A percentile compares a stretch with the other conserved stretches of the same genome.
Conservation (phyloP, 192 early-diverging fungal genomes). For the Podila clonocystis region DNA sequence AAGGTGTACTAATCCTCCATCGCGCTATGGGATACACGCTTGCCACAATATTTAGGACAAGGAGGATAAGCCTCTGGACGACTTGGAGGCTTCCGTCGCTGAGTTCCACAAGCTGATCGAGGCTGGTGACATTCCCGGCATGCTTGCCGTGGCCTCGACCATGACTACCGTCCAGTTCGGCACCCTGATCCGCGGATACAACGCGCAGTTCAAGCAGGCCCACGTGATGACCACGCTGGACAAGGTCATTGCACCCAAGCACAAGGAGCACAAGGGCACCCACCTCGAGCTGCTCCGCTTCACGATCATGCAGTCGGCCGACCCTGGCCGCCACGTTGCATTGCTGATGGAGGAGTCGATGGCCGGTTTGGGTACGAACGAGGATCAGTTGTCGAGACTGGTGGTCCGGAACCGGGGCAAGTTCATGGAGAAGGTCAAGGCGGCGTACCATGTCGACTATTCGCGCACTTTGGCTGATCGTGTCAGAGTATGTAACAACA, state of each 20-base stretch:
- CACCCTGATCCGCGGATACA: constrained; percentile 20
- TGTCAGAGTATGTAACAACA: constrained; percentile 22
- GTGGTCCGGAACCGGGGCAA: constrained; percentile 42
- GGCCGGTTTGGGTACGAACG: constrained; percentile 40
- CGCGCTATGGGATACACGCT: not conserved
- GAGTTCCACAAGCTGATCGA: constrained; percentile 14
- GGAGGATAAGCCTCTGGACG: constrained; percentile 32
- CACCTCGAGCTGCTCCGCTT: constrained; percentile 29
- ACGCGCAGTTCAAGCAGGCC: constrained; percentile 7
- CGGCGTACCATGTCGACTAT: constrained; percentile 34
- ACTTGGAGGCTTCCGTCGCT: constrained; percentile 11
- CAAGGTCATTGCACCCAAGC: constrained; percentile 18
- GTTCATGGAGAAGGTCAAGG: constrained; percentile 44
- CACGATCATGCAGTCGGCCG: constrained; percentile 37
- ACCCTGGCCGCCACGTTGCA: constrained; percentile 36
- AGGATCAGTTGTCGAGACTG: constrained; percentile 47
- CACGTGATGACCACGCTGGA: constrained; percentile 33
- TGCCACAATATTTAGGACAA: constrained; percentile 13
- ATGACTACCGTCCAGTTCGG: constrained; percentile 23
- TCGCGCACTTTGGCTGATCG: constrained; percentile 45
- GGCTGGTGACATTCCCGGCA: constrained; percentile 7
- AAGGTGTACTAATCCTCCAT: not conserved
- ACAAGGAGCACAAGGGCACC: constrained; percentile 27
- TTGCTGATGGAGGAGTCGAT: constrained; percentile 40
- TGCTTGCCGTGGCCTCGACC: constrained; percentile 12